These are phyloP conservation scores for Metschnikowia corniflorae DNA, from an alignment of 805 yeast genomes.

Conservation along the genomic window DNA sequence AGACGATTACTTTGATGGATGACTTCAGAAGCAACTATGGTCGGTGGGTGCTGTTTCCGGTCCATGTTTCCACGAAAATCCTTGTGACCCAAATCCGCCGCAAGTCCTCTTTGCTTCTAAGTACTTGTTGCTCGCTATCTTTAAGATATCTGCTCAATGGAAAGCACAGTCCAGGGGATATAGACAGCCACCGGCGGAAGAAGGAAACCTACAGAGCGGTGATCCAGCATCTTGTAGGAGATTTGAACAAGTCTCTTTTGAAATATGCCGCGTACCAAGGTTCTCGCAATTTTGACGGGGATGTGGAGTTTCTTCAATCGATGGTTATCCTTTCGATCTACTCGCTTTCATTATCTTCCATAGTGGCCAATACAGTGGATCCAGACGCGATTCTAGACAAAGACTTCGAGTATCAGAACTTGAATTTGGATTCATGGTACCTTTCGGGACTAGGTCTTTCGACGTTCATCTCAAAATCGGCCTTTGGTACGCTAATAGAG, in stretches of 20 bases:
- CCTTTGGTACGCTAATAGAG: conserved; percentile 34
- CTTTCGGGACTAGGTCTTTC: conserved; percentile 63
- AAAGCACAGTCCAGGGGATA: conserved; percentile 23
- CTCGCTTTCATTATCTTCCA: conserved; percentile 55
- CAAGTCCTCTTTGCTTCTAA: conserved; percentile 60
- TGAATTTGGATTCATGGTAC: conserved; percentile 67
- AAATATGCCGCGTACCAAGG: conserved; percentile 25
- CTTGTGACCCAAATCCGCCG: conserved; percentile 47
- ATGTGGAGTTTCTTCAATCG: conserved; percentile 64
- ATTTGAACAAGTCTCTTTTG: conserved; percentile 45
- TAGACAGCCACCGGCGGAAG: conserved; percentile 20
- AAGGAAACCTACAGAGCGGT: conserved; percentile 36
- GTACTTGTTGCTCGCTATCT: conserved; percentile 62
- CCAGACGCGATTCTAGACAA: conserved; percentile 13
- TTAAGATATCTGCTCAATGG: conserved; percentile 45
- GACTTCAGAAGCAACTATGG: conserved; percentile 67
- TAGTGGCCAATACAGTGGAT: conserved; percentile 21
- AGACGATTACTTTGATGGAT: conserved; percentile 48
- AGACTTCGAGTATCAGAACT: conserved; percentile 26
- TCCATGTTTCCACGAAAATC: conserved; percentile 42
- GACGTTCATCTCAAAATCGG: conserved; percentile 53
- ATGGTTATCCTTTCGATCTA: conserved; percentile 63
- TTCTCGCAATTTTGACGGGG: conserved; percentile 13
- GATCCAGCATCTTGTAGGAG: conserved; percentile 46
- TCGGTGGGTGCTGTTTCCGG: conserved; percentile 74